A percentile compares a stretch with the other conserved stretches of the same genome.
These are phyloP conservation scores for Starmerella asiatica DNA, from an alignment of 805 yeast species.

Conservation along the genomic window DNA sequence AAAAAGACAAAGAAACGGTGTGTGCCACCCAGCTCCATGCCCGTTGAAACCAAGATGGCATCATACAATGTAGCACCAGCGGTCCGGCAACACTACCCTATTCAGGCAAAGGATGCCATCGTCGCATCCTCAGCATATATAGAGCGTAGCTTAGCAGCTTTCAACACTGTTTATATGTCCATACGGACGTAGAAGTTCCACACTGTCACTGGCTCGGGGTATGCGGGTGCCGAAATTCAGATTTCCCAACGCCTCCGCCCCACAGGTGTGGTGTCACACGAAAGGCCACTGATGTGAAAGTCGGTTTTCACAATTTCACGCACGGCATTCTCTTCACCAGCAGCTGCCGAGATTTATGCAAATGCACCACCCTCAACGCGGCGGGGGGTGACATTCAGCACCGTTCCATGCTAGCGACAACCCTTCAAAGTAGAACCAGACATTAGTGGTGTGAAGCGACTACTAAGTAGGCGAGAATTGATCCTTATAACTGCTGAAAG, in stretches of 20 bases:
- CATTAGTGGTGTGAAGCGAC: too few relatives aligned
- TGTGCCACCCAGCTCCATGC: constrained; percentile 46
- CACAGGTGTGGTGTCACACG: constrained; percentile 16
- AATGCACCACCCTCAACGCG: constrained; percentile 88
- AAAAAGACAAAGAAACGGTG: too few relatives aligned
- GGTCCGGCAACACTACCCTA: constrained; percentile 27
- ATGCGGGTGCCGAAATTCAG: constrained; percentile 98
- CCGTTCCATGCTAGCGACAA: constrained; percentile 26
- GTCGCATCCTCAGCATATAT: constrained; percentile 53
- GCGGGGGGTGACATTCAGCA: constrained; percentile 54
- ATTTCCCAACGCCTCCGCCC: constrained; percentile 71
- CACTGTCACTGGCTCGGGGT: constrained; percentile 64
- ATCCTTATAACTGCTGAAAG: too few relatives aligned
- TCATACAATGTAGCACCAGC: background rate
- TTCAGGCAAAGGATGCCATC: constrained; percentile 80
- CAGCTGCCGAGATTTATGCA: constrained; percentile 40
- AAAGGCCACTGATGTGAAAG: constrained; percentile 7
- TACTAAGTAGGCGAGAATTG: too few relatives aligned
- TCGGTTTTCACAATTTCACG: constrained; percentile 9
- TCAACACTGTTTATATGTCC: constrained; percentile 52
- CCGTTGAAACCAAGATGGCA: constrained; percentile 17
- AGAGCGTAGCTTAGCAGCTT: constrained; percentile 36
- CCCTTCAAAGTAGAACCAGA: constrained; percentile 10
- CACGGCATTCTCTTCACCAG: background rate
- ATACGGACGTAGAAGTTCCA: constrained; percentile 70